A percentile compares a stretch with the other conserved stretches of the same genome.
These are phyloP conservation scores for Dalbergia oliveri DNA, from an alignment of 306 rosid species.

Conservation along the genomic window DNA sequence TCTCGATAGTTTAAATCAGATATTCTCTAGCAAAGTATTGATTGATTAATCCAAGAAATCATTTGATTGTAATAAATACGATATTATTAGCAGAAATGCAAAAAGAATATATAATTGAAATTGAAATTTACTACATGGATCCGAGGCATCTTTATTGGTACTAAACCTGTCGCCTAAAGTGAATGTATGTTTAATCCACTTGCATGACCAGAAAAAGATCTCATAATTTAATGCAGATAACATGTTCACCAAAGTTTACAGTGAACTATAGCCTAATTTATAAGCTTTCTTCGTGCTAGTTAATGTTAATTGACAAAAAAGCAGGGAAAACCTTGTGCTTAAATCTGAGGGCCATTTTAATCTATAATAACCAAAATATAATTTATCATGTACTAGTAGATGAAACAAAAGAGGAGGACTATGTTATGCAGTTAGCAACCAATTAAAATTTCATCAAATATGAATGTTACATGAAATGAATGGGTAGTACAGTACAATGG, in stretches of 20 bases:
- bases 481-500: background rate
- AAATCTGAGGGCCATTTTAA: background rate
- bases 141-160: background rate
- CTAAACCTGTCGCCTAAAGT: background rate
- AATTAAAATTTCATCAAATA: background rate
- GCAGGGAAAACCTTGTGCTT: background rate
- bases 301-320: background rate
- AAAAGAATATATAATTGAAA: constrained; percentile 23
- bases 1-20: constrained; percentile 7
- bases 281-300: constrained; percentile 2
- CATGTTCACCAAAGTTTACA: constrained; percentile 23
- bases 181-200: background rate
- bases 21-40: constrained; percentile 1
- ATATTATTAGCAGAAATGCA: background rate
- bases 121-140: background rate
- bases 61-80: background rate
- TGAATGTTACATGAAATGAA: constrained; percentile 14
- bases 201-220: background rate
- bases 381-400: background rate
- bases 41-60: background rate
- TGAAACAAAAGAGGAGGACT: background rate
- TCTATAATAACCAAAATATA: background rate
- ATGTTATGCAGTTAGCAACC: background rate
- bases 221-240: background rate
- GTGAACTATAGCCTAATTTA: background rate